Evolutionary conservation across 345 rosid species (phyloP).

Genomic region (Heritiera fomes): DNA sequence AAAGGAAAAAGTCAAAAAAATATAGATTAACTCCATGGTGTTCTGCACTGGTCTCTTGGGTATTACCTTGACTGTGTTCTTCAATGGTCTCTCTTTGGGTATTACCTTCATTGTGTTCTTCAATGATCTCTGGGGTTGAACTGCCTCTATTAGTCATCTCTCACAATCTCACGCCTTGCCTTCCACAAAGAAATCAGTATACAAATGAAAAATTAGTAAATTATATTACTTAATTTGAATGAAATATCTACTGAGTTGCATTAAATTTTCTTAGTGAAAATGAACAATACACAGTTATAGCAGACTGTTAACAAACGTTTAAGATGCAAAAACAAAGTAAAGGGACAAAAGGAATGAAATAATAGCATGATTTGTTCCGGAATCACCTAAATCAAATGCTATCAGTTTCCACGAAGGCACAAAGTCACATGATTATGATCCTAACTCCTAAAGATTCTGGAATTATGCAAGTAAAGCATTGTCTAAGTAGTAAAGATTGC

Average conservation of each 20-base stretch:
- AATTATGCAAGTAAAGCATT: background rate
- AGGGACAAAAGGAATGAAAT: too few relatives aligned
- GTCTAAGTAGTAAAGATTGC: background rate
- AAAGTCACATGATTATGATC: too few relatives aligned
- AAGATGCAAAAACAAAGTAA: too few relatives aligned
- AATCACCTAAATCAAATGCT: background rate
- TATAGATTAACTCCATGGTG: background rate
- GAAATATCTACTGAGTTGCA: background rate
- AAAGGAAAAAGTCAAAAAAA: background rate
- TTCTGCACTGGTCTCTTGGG: too few relatives aligned
- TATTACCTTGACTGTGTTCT: background rate
- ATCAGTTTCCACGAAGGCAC: background rate
- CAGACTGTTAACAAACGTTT: too few relatives aligned
- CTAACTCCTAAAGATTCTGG: background rate
- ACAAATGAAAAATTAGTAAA: background rate
- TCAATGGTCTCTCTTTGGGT: background rate
- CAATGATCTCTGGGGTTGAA: background rate
- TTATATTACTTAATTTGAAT: background rate
- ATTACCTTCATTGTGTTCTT: background rate
- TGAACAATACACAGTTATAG: background rate
- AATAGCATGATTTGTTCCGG: background rate
- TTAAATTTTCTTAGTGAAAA: too few relatives aligned
- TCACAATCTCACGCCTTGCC: background rate
- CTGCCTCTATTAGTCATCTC: slow-evolving; percentile 3
- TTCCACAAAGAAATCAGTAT: background rate